Conservation (phyloP, 495 filamentous ascomycete genomes). For the Trichoderma reesei region DNA sequence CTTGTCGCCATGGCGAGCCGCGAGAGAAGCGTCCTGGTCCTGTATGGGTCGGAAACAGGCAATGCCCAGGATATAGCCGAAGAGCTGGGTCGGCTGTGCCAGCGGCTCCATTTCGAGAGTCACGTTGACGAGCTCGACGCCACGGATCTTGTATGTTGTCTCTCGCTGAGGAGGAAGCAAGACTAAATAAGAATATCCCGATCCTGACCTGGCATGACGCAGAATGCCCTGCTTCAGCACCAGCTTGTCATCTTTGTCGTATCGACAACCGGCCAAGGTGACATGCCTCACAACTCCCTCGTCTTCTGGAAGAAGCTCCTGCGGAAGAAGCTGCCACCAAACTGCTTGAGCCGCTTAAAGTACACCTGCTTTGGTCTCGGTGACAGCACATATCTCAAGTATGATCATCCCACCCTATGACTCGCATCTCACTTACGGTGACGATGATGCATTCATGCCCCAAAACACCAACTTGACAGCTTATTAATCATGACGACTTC, state of each 20-base stretch:
- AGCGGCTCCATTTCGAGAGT: conserved; percentile 68
- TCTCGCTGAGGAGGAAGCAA: background rate
- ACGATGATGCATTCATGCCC: too few relatives aligned
- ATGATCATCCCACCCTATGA: conserved; percentile 16
- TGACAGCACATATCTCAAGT: conserved; percentile 90
- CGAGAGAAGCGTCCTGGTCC: conserved; percentile 58
- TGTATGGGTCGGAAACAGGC: conserved; percentile 92
- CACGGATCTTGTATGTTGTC: conserved; percentile 58
- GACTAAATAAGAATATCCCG: background rate
- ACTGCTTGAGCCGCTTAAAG: conserved; percentile 52
- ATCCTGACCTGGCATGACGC: background rate
- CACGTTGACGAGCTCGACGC: conserved; percentile 66
- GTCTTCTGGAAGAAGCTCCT: conserved; percentile 80
- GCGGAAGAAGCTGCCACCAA: conserved; percentile 61
- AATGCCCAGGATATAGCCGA: conserved; percentile 83
- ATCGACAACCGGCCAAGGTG: conserved; percentile 92
- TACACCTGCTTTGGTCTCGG: conserved; percentile 88
- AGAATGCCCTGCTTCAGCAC: conserved; percentile 39
- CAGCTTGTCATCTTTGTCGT: conserved; percentile 66
- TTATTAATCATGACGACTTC: background rate
- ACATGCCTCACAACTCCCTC: conserved; percentile 70
- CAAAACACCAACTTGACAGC: background rate
- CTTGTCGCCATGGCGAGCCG: conserved; percentile 14
- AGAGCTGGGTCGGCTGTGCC: conserved; percentile 61
- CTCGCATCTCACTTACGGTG: background rate